These are phyloP conservation scores for Grammothele lineata DNA, from an alignment of 768 basidiomycete genomes.

Conservation along the genomic window DNA sequence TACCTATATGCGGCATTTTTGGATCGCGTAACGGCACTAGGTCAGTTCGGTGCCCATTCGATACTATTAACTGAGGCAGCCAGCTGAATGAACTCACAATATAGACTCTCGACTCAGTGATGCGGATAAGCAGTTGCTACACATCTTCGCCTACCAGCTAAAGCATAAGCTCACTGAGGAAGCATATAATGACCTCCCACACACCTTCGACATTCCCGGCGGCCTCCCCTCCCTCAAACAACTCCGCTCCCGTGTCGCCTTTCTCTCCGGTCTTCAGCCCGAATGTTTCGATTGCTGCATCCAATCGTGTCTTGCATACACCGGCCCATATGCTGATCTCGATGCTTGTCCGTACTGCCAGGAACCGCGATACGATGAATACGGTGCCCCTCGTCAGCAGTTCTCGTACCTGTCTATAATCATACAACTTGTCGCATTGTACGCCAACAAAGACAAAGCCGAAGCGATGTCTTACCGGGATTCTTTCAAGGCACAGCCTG, in stretches of 20 bases:
- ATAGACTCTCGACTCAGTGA: too few relatives aligned
- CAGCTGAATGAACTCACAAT: too few relatives aligned
- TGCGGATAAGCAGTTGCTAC: too few relatives aligned
- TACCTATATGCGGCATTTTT: too few relatives aligned
- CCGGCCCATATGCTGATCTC: conserved; percentile 27
- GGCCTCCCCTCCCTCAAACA: conserved; percentile 6
- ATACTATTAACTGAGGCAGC: too few relatives aligned
- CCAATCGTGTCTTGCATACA: conserved; percentile 36
- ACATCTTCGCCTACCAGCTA: too few relatives aligned
- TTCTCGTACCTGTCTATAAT: conserved; percentile 39
- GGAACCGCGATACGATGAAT: conserved; percentile 19
- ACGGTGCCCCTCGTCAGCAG: conserved; percentile 19
- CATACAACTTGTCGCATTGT: conserved; percentile 29
- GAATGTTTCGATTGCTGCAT: conserved; percentile 38
- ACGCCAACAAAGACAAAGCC: conserved; percentile 18
- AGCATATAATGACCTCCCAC: too few relatives aligned
- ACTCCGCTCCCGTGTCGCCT: conserved; percentile 20
- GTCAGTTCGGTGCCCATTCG: too few relatives aligned
- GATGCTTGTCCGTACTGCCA: conserved; percentile 34
- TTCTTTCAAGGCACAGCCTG: conserved; percentile 8
- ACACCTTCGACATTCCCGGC: too few relatives aligned
- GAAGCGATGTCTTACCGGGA: conserved; percentile 29
- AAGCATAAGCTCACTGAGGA: too few relatives aligned
- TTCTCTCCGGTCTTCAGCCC: conserved; percentile 30
- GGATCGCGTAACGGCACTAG: too few relatives aligned